These are phyloP conservation scores for Russula lepida DNA, from an alignment of 768 basidiomycete species.

Conservation along the genomic window DNA sequence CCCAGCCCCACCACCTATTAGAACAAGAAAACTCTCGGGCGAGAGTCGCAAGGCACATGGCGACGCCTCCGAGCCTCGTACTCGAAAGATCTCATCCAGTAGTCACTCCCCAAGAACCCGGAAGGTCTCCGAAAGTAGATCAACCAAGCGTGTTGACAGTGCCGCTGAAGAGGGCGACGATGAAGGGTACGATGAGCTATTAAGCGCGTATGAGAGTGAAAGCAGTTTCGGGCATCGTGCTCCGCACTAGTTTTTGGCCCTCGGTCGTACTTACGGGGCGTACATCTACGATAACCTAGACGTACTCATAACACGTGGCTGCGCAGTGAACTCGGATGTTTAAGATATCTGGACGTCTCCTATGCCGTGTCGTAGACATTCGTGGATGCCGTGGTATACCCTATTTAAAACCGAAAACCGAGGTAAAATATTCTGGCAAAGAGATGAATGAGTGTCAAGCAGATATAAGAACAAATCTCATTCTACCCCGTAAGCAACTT, in stretches of 20 bases:
- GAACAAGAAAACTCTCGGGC: slow-evolving; percentile 26
- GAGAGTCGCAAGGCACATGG: slow-evolving; percentile 21
- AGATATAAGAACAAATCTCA: slow-evolving; percentile 5
- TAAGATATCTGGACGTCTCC: slow-evolving; percentile 2
- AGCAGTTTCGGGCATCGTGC: slow-evolving; percentile 32
- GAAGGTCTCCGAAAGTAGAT: slow-evolving; percentile 20
- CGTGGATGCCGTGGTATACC: slow-evolving; percentile 55
- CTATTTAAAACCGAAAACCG: slow-evolving; percentile 49
- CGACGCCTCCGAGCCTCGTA: slow-evolving; percentile 9
- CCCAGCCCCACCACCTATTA: slow-evolving; percentile 22
- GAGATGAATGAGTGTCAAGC: background rate
- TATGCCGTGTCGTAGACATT: slow-evolving; percentile 24
- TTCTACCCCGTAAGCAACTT: slow-evolving; percentile 55
- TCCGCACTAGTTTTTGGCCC: background rate
- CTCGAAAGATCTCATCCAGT: slow-evolving; percentile 28
- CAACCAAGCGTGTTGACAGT: slow-evolving; percentile 50
- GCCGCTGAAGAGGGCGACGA: slow-evolving; percentile 74
- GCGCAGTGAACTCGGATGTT: slow-evolving; percentile 4
- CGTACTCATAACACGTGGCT: background rate
- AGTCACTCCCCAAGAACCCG: slow-evolving; percentile 25
- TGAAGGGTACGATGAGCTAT: slow-evolving; percentile 61
- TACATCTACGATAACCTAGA: background rate
- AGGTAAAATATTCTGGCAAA: slow-evolving; percentile 54
- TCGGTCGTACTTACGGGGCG: background rate
- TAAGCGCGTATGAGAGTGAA: slow-evolving; percentile 79